phyloP scores from a whole-genome alignment of 169 alveolate species.

The Plasmodium berghei region DNA sequence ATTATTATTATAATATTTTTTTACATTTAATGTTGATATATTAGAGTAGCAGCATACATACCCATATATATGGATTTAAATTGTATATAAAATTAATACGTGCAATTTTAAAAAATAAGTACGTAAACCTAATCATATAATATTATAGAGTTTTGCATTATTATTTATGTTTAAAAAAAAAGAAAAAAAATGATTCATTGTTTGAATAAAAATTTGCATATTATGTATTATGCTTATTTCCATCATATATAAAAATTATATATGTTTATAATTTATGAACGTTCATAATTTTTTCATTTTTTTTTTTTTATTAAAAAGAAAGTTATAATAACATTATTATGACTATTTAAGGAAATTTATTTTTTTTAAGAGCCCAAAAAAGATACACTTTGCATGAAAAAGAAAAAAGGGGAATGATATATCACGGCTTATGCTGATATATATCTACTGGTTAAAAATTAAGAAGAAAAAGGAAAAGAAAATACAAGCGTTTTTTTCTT shows the following conservation, averaged over 20 bases:
- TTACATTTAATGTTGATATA: too few relatives aligned
- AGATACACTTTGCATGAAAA: slow-evolving; percentile 1
- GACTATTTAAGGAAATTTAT: not conserved
- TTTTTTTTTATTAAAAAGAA: not conserved
- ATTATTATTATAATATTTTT: too few relatives aligned
- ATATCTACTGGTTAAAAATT: not conserved
- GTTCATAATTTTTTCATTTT: not conserved
- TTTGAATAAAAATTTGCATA: not conserved
- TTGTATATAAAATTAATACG: too few relatives aligned
- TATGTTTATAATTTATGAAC: slow-evolving; percentile 6
- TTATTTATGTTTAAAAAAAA: slow-evolving; percentile 3
- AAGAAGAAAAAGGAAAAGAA: not conserved
- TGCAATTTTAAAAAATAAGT: too few relatives aligned
- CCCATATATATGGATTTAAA: too few relatives aligned
- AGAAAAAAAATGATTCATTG: not conserved
- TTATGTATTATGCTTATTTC: not conserved
- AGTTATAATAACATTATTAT: not conserved
- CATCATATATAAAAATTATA: not conserved
- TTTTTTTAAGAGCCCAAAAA: slow-evolving; percentile 2
- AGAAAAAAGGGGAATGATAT: not conserved
- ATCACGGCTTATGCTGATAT: not conserved
- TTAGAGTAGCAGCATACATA: too few relatives aligned
- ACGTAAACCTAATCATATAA: too few relatives aligned
- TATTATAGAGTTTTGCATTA: not conserved
- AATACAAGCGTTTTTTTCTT: not conserved